Evolutionary conservation across 768 basidiomycete genomes (phyloP).

Genomic region (Boletellus sp.): DNA sequence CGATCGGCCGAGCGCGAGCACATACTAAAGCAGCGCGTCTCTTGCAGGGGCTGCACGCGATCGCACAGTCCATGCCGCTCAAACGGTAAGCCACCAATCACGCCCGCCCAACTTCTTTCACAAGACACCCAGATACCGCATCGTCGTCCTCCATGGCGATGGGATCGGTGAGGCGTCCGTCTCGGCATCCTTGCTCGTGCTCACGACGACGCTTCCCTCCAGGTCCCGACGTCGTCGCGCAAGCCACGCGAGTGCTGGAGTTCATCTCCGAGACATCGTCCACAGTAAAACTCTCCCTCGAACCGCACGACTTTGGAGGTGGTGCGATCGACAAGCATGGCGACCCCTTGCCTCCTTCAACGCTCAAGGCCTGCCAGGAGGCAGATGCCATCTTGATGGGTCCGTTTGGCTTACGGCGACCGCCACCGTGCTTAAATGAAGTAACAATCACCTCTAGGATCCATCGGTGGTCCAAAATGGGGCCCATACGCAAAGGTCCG

Average conservation of each 20-base stretch:
- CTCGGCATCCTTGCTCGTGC: not conserved
- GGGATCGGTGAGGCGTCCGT: conserved; percentile 71
- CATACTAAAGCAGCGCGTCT: no score
- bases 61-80: conserved; percentile 34
- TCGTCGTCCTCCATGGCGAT: conserved; percentile 92
- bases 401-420: conserved; percentile 32
- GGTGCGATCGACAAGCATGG: conserved; percentile 86
- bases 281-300: conserved; percentile 70
- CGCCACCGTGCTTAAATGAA: not conserved
- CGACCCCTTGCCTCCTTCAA: conserved; percentile 80
- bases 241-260: conserved; percentile 83
- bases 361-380: conserved; percentile 82
- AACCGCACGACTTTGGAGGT: conserved; percentile 83
- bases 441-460: conserved; percentile 49
- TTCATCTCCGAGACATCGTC: conserved; percentile 57
- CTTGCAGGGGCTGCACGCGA: no score
- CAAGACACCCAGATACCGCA: conserved; percentile 58
- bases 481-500: conserved; percentile 84
- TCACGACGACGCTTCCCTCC: conserved; percentile 1
- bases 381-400: conserved; percentile 98
- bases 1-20: not conserved
- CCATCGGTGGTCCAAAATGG: conserved; percentile 99
- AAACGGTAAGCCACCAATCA: conserved; percentile 40
- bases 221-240: conserved; percentile 88
- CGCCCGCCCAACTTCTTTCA: conserved; percentile 7